Percentiles rank a stretch among this genome's conserved stretches.
Conservation (phyloP, 2,329 filamentous ascomycete genomes). For the Cryphonectria nitschkei region DNA sequence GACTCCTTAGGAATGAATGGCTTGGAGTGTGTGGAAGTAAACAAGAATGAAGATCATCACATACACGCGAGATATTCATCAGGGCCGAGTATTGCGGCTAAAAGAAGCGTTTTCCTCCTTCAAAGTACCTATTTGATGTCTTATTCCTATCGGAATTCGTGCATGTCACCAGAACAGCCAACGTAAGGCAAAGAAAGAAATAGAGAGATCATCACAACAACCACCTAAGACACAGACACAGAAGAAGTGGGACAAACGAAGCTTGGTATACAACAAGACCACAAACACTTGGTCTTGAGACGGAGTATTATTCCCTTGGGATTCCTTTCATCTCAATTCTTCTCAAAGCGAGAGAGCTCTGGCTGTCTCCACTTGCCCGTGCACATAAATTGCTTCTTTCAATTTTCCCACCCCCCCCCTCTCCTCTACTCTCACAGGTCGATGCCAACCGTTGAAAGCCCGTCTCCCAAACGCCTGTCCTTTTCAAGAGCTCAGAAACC, state of each 20-base stretch:
- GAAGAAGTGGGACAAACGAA: not conserved
- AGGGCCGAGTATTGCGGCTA: no score
- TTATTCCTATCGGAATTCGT: no score
- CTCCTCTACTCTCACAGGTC: not conserved
- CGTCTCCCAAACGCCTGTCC: constrained; percentile 6
- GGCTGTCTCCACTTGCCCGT: not conserved
- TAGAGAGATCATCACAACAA: not conserved
- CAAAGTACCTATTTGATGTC: no score
- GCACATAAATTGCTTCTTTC: not conserved
- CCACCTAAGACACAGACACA: not conserved
- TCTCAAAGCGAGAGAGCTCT: not conserved
- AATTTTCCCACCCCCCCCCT: not conserved
- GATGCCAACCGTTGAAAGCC: not conserved
- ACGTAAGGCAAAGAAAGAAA: no score
- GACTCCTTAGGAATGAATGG: no score
- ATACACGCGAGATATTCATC: no score
- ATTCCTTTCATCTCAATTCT: not conserved
- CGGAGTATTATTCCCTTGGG: not conserved
- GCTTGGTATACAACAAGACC: not conserved
- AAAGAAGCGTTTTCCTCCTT: no score
- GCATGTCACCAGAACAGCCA: no score
- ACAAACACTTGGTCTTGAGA: not conserved
- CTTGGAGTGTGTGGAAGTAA: no score
- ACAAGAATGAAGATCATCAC: no score
- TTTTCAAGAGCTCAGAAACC: constrained; percentile 13